Base-by-base conservation (phyloP, 345 rosid species). In the Nasturtium officinale region DNA sequence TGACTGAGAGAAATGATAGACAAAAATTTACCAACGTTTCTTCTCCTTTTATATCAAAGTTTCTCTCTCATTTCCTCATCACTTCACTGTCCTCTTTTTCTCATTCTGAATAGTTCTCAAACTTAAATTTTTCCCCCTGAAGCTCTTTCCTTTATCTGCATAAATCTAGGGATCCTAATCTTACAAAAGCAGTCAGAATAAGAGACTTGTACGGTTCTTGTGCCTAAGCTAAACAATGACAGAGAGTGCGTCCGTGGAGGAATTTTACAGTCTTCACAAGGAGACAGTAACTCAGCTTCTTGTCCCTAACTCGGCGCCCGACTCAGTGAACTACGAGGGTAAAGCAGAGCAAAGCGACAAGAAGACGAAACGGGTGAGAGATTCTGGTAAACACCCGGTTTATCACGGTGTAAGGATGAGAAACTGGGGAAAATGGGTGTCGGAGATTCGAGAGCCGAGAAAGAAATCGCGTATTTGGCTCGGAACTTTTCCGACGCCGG, bases 381-480 rank as follows among this genome's bases (percentile, higher is more conserved):
- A 85, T 61, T 70, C 89, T 9, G 87, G 86, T 83, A 89, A 89
- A 73, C 90, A 87, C 68, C 92, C 94, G 6, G 85, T 84, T 17
- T 93, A 90, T 73, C 84, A 84, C 0, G 98, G 98, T 0, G 96
- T 93, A 2, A 86, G 98, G 13, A 93, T 93, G 98, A 75, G 98
- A 32, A 89, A 66, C 65, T 93, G 97, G 98, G 98, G 98, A 11
- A 93, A 90, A 83, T 93, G 98, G 98, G 98, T 93, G 13, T 90
- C 98, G 3, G 98, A 93, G 82, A 93, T 93, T 67, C 91, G 98
- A 2, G 94, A 89, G 73, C 98, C 98, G 1, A 85, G 89, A 53
- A 93, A 93, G 81, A 93, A 93, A 64, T 93, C 97, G 0, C 88
- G 98, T 74, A 90, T 93, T 43, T 93, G 98, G 98, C 85, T 93